phyloP scores from a whole-genome alignment of 2,329 filamentous ascomycete genomes.

The Fonsecaea pugnacius region DNA sequence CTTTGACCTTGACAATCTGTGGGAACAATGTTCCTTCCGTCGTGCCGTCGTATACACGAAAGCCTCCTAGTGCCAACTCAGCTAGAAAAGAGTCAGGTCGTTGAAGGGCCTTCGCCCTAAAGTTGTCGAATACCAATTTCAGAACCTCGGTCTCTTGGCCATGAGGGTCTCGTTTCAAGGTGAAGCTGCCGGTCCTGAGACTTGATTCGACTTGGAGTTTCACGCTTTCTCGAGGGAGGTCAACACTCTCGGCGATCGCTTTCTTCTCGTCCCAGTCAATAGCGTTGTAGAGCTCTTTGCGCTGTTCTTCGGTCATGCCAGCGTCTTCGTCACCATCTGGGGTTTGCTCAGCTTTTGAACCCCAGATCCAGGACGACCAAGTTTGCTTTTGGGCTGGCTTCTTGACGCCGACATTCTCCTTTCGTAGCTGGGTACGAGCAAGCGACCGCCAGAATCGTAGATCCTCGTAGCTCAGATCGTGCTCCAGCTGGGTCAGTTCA shows the following conservation, averaged over 20 bases:
- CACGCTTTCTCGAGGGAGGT: slow-evolving; percentile 85
- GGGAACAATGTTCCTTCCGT: slow-evolving; percentile 88
- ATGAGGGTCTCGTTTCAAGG: slow-evolving; percentile 81
- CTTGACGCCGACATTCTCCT: slow-evolving; percentile 89
- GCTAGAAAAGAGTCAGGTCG: slow-evolving; percentile 88
- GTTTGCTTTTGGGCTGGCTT: slow-evolving; percentile 72
- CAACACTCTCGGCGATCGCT: slow-evolving; percentile 81
- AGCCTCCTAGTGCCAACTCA: slow-evolving; percentile 85
- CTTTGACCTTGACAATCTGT: slow-evolving; percentile 95
- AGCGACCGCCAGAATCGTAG: slow-evolving; percentile 95
- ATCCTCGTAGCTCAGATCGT: slow-evolving; percentile 90
- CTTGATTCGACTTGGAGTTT: slow-evolving; percentile 92
- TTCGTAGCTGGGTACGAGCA: slow-evolving; percentile 89
- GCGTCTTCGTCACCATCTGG: slow-evolving; percentile 72
- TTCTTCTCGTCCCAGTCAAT: slow-evolving; percentile 99
- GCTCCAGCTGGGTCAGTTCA: slow-evolving; percentile 76
- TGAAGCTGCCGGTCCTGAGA: slow-evolving; percentile 95
- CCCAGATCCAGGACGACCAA: slow-evolving; percentile 93
- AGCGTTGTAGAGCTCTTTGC: slow-evolving; percentile 93
- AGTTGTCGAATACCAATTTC: slow-evolving; percentile 90
- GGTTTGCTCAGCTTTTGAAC: slow-evolving; percentile 67
- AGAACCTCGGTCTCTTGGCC: slow-evolving; percentile 79
- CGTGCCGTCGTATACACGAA: slow-evolving; percentile 94
- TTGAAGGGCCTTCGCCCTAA: slow-evolving; percentile 86
- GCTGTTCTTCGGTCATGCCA: slow-evolving; percentile 95